phyloP scores from a whole-genome alignment of 257 asterid genomes.

The Ophiorrhiza pumila region DNA sequence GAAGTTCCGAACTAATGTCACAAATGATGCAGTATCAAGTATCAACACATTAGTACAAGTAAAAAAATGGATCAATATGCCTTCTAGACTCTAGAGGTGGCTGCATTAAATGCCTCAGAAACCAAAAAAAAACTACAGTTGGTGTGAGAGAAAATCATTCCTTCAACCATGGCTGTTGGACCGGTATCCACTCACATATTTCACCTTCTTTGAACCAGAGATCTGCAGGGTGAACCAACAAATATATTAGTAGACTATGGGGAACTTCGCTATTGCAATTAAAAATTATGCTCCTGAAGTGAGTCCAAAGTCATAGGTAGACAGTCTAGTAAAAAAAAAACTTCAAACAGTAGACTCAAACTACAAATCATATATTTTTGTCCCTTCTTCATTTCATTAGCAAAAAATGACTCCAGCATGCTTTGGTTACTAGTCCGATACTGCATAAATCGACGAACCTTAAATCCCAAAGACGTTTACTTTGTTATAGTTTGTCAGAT shows the following conservation, averaged over 20 bases:
- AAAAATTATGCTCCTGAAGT: neutral
- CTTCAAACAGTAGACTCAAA: neutral
- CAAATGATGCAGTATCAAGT: neutral
- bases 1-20: neutral
- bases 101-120: neutral
- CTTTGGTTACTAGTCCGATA: neutral
- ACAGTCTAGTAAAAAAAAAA: neutral
- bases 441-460: neutral
- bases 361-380: neutral
- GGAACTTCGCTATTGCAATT: too few species aligned
- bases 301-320: neutral
- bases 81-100: neutral
- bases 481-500: neutral
- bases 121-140: neutral
- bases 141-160: slow-evolving; percentile 32
- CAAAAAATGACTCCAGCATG: neutral
- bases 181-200: slow-evolving; percentile 61
- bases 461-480: neutral
- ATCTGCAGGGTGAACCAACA: slow-evolving; percentile 33
- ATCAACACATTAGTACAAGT: neutral
- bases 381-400: neutral
- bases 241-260: neutral
- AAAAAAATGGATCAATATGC: slow-evolving; percentile 1
- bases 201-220: slow-evolving; percentile 87
- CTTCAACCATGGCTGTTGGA: slow-evolving; percentile 63